A percentile compares a stretch with the other conserved stretches of the same genome.
These are phyloP conservation scores for Triticum turgidum DNA, from an alignment of 176 grass and related monocot species.

Conservation along the genomic window DNA sequence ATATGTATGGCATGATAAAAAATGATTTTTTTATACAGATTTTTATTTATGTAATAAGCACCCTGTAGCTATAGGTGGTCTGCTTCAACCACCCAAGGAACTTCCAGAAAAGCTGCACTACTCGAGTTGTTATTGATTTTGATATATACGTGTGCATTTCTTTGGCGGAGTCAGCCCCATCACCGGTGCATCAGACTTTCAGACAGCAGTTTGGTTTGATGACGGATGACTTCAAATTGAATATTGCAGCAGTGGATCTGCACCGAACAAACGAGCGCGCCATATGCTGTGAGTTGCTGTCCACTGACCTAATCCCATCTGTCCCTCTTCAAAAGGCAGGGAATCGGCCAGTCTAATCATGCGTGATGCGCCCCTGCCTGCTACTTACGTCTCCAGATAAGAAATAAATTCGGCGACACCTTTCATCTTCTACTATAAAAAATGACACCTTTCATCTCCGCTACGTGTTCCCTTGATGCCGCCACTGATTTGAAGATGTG, in stretches of 20 bases:
- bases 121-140: neutral
- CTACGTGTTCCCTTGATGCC: neutral
- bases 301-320: slow-evolving; percentile 36
- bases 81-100: slow-evolving; percentile 24
- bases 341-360: slow-evolving; percentile 24
- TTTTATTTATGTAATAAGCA: no score
- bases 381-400: neutral
- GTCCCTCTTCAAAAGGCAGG: slow-evolving; percentile 14
- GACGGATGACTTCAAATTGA: slow-evolving; percentile 14
- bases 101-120: neutral
- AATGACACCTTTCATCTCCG: neutral
- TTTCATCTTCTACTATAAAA: neutral
- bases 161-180: slow-evolving; percentile 4
- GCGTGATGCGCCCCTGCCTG: neutral
- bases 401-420: neutral
- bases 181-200: neutral
- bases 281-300: slow-evolving; percentile 9
- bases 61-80: neutral
- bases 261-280: slow-evolving; percentile 13
- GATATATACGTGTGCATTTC: neutral
- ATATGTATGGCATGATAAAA: no score
- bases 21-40: no score
- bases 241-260: slow-evolving; percentile 13
- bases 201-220: neutral
- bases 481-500: neutral